A percentile compares a stretch with the other conserved stretches of the same genome.
These are phyloP conservation scores for Albifimbria verrucaria DNA, from an alignment of 2,329 filamentous ascomycete genomes.

Conservation along the genomic window DNA sequence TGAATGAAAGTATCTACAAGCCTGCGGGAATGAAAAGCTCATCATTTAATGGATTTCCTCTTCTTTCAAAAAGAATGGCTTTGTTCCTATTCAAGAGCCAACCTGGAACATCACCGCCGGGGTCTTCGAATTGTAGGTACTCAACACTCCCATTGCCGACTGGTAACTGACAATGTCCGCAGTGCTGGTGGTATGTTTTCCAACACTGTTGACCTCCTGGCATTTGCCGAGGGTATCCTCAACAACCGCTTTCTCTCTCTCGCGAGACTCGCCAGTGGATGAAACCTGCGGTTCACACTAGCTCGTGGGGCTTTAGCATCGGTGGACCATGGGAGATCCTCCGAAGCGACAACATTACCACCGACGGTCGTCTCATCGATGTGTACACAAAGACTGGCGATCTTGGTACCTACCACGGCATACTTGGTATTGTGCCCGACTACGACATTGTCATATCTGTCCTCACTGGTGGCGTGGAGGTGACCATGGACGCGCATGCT, in stretches of 20 bases:
- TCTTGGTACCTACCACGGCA: constrained; percentile 36
- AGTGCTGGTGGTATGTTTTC: constrained; percentile 39
- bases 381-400: constrained; percentile 45
- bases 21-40: constrained; percentile 40
- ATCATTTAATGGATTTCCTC: constrained; percentile 28
- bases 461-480: constrained; percentile 31
- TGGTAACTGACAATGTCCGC: background rate
- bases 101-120: constrained; percentile 31
- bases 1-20: constrained; percentile 36
- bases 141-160: rapidly evolving
- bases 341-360: constrained; percentile 30
- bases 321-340: constrained; percentile 48
- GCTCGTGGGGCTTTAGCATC: constrained; percentile 31
- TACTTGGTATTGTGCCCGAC: constrained; percentile 40
- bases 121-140: constrained; percentile 29
- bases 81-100: constrained; percentile 30
- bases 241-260: constrained; percentile 36
- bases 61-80: constrained; percentile 21
- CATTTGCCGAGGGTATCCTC: constrained; percentile 39
- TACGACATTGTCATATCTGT: constrained; percentile 41
- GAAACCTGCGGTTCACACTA: constrained; percentile 37
- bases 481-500: constrained; percentile 11
- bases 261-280: constrained; percentile 41
- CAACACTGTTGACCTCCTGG: constrained; percentile 36
- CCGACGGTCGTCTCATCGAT: constrained; percentile 38